Base-by-base conservation (phyloP, 257 asterid species). In the Solanum lycopersicoides region DNA sequence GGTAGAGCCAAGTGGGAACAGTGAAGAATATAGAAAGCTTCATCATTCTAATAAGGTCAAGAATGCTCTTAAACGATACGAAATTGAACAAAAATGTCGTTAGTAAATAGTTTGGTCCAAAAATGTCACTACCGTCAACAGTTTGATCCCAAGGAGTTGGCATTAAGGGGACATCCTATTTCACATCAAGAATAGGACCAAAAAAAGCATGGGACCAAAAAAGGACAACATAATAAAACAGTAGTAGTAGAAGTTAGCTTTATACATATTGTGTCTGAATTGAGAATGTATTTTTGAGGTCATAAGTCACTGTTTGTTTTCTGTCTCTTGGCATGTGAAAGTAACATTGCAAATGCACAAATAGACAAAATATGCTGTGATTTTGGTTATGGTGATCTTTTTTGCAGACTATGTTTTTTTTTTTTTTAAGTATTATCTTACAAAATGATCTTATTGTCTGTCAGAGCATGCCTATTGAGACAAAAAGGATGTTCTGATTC, bases 1-100 rank as follows among this genome's bases (percentile, higher is more conserved):
- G 91, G 96, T 94, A 93, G 98, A 94, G 92, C 96, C 98, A 25
- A 89, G 15, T 87, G 98, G 98, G 42, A 94, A 95, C 86, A 91
- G 93, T 82, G 96, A 94, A 59, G 95, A 90, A 50, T 94, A 95
- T 88, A 92, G 98, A 83, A 95, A 89, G 88, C 72, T 83, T 87
- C 93, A 73, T 9, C 69, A 53, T 71, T 16, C 34, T 32, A 71
- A 15, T 11, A 32, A 13, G 20, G 23, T 28, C 21, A 68, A 28
- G 30, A 68, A 68, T 28, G 74, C 74, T 28, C 72, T 25, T 65
- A n/a, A 65, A 65, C 18, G 32, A 65, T 1, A 5, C 6, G 35
- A n/a, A 65, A 65, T 12, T 65, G 18, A 65, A 65, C 35, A 65
- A 25, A 65, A 65, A 25, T 25, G 4, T 25, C 72, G 35, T 25